Evolutionary conservation across 441 rosid genomes (phyloP).

Genomic region (Melastoma candidum): DNA sequence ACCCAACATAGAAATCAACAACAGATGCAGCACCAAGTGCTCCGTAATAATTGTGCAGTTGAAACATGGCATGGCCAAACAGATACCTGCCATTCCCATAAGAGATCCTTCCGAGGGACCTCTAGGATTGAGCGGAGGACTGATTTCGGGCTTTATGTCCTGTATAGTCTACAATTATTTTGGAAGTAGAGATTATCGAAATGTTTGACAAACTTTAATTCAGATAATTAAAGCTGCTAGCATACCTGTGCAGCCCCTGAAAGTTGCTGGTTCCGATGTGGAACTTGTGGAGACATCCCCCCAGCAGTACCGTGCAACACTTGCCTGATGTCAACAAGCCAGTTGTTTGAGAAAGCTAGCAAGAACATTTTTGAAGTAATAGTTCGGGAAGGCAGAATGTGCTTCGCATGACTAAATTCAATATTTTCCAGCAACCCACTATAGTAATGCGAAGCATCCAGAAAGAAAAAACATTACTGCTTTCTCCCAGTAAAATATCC

Average conservation of each 20-base stretch:
- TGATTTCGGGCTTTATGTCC: too few relatives aligned
- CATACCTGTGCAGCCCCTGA: constrained; percentile 8
- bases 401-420: too few relatives aligned
- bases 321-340: constrained; percentile 7
- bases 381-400: not conserved
- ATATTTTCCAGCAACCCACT: too few relatives aligned
- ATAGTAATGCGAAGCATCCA: too few relatives aligned
- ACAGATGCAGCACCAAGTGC: not conserved
- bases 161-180: not conserved
- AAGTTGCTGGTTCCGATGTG: constrained; percentile 8
- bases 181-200: constrained; percentile 4
- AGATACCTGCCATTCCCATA: too few relatives aligned
- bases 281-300: constrained; percentile 11
- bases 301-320: constrained; percentile 10
- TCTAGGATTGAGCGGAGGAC: too few relatives aligned
- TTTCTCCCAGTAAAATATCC: too few relatives aligned
- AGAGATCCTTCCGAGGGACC: too few relatives aligned
- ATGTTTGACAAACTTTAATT: constrained; percentile 4
- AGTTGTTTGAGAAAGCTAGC: not conserved
- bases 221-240: too few relatives aligned
- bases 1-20: not conserved
- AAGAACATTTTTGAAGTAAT: not conserved
- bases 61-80: too few relatives aligned
- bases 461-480: too few relatives aligned
- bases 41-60: too few relatives aligned